phyloP scores from a whole-genome alignment of 164 flowering plant genomes.

The Hamamelis virginiana region DNA sequence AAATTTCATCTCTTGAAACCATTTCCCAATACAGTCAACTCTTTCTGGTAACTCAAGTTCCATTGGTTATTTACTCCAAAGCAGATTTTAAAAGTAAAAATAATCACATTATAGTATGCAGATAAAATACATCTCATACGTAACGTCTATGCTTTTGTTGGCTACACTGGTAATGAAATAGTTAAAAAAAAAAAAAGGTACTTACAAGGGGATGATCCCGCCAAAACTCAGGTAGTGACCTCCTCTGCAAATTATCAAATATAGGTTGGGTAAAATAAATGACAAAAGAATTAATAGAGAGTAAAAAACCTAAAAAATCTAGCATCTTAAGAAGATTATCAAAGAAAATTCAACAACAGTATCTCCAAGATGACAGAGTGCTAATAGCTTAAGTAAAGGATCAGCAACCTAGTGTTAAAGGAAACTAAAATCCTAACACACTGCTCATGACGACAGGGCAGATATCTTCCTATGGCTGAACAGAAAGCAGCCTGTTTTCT shows the following conservation, averaged over 20 bases:
- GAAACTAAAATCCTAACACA: too few relatives aligned
- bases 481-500: too few relatives aligned
- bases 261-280: background rate
- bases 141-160: background rate
- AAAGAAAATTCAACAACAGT: background rate
- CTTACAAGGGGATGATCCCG: conserved; percentile 83
- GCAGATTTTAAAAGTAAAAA: too few relatives aligned
- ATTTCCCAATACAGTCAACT: background rate
- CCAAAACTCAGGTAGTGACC: conserved; percentile 96
- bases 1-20: conserved; percentile 7
- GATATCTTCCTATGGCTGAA: too few relatives aligned
- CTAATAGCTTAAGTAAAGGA: too few relatives aligned
- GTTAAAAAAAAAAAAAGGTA: conserved; percentile 12
- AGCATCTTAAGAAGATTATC: background rate
- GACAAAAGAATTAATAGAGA: background rate
- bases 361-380: too few relatives aligned
- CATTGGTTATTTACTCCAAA: background rate
- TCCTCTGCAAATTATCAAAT: conserved; percentile 59
- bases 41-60: background rate
- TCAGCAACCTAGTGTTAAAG: too few relatives aligned
- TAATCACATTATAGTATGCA: too few relatives aligned
- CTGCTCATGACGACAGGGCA: too few relatives aligned
- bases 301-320: background rate
- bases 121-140: background rate
- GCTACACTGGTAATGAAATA: too few relatives aligned